Evolutionary conservation across 192 early-diverging fungal genomes (phyloP).

Genomic region (Phlyctochytrium arcticum): DNA sequence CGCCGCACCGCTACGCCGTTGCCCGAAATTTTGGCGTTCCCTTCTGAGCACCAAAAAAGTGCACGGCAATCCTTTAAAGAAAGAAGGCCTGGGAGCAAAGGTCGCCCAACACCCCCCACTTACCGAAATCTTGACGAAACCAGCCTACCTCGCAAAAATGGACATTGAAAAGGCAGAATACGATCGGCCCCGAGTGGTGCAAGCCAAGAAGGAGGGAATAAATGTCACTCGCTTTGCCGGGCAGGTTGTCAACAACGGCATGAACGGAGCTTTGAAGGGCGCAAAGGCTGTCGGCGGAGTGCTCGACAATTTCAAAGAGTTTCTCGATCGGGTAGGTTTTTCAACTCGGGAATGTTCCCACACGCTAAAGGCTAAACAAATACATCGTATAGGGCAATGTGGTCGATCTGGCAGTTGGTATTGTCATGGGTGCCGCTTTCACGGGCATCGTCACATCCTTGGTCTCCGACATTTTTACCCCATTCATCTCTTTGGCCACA

Average conservation of each 20-base stretch:
- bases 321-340: slow-evolving; percentile 51
- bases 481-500: slow-evolving; percentile 56
- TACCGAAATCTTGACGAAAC: no score
- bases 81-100: no score
- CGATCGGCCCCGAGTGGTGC: no score
- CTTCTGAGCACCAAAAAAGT: no score
- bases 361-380: not conserved
- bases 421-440: slow-evolving; percentile 67
- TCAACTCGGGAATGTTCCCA: slow-evolving; percentile 11
- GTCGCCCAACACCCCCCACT: no score
- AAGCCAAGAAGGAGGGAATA: not conserved
- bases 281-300: slow-evolving; percentile 46
- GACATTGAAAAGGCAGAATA: no score
- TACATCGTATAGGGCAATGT: no score
- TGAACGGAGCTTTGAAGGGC: slow-evolving; percentile 11
- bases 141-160: no score
- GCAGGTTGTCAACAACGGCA: not conserved
- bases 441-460: slow-evolving; percentile 42
- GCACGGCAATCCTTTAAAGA: no score
- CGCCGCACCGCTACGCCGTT: no score
- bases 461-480: slow-evolving; percentile 8
- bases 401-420: slow-evolving; percentile 62
- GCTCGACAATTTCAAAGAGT: slow-evolving; percentile 51
- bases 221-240: not conserved
- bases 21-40: no score